Percentiles rank a stretch among this genome's conserved stretches.
These are phyloP conservation scores for Psilocybe subaeruginosa DNA, from an alignment of 768 basidiomycete species.

Conservation along the genomic window DNA sequence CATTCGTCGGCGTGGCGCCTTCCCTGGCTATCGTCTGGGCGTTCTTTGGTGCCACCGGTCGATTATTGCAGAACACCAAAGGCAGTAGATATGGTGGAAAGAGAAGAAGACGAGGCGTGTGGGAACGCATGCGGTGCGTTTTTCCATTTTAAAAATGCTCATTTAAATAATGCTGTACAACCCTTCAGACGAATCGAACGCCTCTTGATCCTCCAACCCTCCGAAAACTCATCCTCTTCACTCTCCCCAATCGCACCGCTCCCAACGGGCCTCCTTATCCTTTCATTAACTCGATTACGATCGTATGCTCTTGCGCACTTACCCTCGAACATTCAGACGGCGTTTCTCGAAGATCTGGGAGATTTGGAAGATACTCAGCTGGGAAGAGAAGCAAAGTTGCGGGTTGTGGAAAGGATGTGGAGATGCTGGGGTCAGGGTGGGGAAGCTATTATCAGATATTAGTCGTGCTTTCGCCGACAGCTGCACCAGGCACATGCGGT, in stretches of 20 bases:
- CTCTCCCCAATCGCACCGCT: slow-evolving; percentile 46
- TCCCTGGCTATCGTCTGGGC: slow-evolving; percentile 73
- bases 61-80: slow-evolving; percentile 52
- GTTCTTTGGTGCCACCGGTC: slow-evolving; percentile 52
- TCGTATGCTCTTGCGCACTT: slow-evolving; percentile 17
- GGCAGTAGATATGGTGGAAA: slow-evolving; percentile 62
- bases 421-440: slow-evolving; percentile 72
- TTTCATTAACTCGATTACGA: slow-evolving; percentile 20
- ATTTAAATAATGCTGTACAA: neutral
- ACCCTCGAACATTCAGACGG: slow-evolving; percentile 57
- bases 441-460: slow-evolving; percentile 57
- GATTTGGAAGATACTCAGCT: slow-evolving; percentile 80
- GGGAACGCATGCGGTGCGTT: slow-evolving; percentile 70
- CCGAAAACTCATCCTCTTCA: neutral
- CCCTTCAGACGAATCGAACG: slow-evolving; percentile 64
- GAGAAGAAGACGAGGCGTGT: slow-evolving; percentile 54
- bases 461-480: neutral
- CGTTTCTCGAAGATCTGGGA: slow-evolving; percentile 84
- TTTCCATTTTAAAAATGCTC: neutral
- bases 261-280: slow-evolving; percentile 54
- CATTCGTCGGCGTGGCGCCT: slow-evolving; percentile 95
- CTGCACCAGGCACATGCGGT: too few relatives aligned
- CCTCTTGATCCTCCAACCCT: slow-evolving; percentile 45
- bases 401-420: slow-evolving; percentile 88
- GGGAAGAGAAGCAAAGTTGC: slow-evolving; percentile 70